Percentiles rank a stretch among this genome's conserved stretches.
Conservation (phyloP, 2,329 filamentous ascomycete genomes). For the Pseudomassariella vexata region DNA sequence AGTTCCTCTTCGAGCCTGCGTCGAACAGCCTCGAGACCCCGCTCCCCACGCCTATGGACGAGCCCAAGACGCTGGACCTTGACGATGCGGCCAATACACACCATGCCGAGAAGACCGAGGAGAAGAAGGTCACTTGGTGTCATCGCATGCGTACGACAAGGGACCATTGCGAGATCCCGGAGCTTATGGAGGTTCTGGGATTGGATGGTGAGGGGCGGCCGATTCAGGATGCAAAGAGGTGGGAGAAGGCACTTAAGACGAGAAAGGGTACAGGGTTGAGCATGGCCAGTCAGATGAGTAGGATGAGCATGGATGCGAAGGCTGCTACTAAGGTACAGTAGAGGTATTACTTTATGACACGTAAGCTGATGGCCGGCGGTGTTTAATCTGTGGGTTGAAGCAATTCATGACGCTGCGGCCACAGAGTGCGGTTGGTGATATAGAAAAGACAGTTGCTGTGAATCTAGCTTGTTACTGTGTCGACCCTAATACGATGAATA, state of each 20-base stretch:
- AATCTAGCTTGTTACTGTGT: too few relatives aligned
- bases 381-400: too few relatives aligned
- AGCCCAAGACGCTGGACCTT: constrained; percentile 11
- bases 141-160: constrained; percentile 76
- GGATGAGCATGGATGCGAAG: constrained; percentile 31
- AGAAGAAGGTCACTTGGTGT: constrained; percentile 69
- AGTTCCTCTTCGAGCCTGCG: constrained; percentile 66
- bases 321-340: constrained; percentile 2
- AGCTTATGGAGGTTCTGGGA: constrained; percentile 58
- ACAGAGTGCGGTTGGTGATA: too few relatives aligned
- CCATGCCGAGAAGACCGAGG: constrained; percentile 30
- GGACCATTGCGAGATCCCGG: constrained; percentile 68
- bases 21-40: constrained; percentile 34
- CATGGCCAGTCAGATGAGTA: constrained; percentile 43
- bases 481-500: too few relatives aligned
- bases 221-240: constrained; percentile 27
- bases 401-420: too few relatives aligned
- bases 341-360: too few relatives aligned
- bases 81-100: constrained; percentile 10
- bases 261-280: constrained; percentile 50
- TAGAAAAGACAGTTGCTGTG: too few relatives aligned
- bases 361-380: too few relatives aligned
- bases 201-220: constrained; percentile 36
- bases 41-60: constrained; percentile 31
- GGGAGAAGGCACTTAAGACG: constrained; percentile 37